Base-by-base conservation (phyloP, 306 rosid genomes). In the Oemleria cerasiformis region DNA sequence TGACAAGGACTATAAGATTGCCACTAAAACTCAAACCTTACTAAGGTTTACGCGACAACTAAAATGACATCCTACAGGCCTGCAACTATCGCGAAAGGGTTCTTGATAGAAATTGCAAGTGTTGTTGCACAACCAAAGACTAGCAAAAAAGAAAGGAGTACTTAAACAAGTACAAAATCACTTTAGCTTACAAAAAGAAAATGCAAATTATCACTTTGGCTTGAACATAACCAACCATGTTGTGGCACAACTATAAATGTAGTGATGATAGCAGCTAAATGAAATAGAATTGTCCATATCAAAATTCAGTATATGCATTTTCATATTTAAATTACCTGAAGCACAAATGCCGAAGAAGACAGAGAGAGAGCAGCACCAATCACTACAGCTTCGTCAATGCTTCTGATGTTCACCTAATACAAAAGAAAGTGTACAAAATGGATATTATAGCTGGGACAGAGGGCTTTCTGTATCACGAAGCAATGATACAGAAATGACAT, bases 301-400 rank as follows among this genome's bases (percentile, higher is more conserved):
- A 20, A 3, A 62, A 58, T 25, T 30, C 21, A 54, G 17, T 39
- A 30, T 71, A n/a, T 23, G 45, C 41, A 48, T 17, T 61, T 70
- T 67, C 74, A 65, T 25, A 54, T 16, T 30, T 56, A 67, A 73
- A 80, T 60, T 94, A 91, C 99, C 97, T 94, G 97, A 11, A 94
- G 85, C 77, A 94, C 99, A 91, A 94, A 94, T 70, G 99, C 99
- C 72, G 99, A 94, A 69, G 99, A 94, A 25, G 97, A 94, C 43
- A 94, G 75, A 79, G 99, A 94, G 67, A 94, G 97, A 75, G 99
- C 97, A 73, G 99, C 96, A 67, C 99, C 99, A 77, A 94, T 94
- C 73, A 94, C 99, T 42, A 91, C 83, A 53, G 99, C 99, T 87
- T 94, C 99, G 75, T 94, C 99, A 39, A 94, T 13, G 75, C 97